Evolutionary conservation across 2,329 filamentous ascomycete species (phyloP), one percentile per base, ranked within the genome.

Genomic region (Aspergillus persii): DNA sequence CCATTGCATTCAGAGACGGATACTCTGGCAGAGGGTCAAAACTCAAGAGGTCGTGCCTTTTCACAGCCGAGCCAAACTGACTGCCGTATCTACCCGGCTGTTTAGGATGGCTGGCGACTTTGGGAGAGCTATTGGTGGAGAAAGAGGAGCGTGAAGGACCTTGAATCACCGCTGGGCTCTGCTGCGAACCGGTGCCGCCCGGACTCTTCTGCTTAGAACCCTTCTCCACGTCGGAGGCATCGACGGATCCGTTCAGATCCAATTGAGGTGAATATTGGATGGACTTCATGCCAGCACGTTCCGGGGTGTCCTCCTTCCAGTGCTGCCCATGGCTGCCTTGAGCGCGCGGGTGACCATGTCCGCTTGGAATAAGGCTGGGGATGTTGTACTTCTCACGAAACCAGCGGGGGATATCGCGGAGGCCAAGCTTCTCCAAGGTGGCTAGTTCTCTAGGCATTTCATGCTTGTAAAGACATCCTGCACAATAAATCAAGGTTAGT

Each of bases 401-500:
- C 86, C 86, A 88, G 7, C 74, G 72, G 8, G 86, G 85, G 15
- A 82, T 74, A 47, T 79, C 76, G 2, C 76, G 75, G 53, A 96
- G 83, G 0, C 93, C 93, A 2, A 96, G 81, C 6, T 83, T 80
- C 48, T 84, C 78, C 66, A 96, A 85, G 1, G 86, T 90, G 0
- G 80, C 78, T 53, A 81, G 80, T 63, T 92, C 86, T 29, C 79
- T 75, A 0, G 93, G 93, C 89, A 96, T 96, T 72, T 95, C 90
- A 73, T 96, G 93, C 77, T 92, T 94, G 80, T 87, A 96, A 64
- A 88, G 86, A 78, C 93, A 96, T 0, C 93, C 76, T 78, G 50
- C n/a, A 49, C 9, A 12, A 6, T 9, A 15, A 12, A 6, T 9
- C 12, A 12, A 18, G 26, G 4, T 57, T 47, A 50, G 50, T 29